Evolutionary conservation across 192 early-diverging fungal genomes (phyloP), one percentile per base, ranked within the genome.

Genomic region (Irineochytrium annulatum): DNA sequence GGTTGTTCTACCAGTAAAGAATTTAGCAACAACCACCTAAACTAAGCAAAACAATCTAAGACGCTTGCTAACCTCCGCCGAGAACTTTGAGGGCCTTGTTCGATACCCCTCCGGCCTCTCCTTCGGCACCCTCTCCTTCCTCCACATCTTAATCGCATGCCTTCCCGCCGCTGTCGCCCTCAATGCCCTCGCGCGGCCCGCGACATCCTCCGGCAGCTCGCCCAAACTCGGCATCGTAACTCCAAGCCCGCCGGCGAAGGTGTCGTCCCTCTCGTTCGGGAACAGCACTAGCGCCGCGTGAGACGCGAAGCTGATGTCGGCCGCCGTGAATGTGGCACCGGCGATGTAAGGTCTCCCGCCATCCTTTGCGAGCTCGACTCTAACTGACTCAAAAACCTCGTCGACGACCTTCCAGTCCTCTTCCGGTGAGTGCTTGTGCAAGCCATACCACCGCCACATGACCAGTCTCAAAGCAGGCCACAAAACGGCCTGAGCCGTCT

Each of bases 241-340:
- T 1, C 55, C 33, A 1, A 72, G 16, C 19, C 45, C 49, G 17
- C 34, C 16, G 0, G 45, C 59, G 19, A 54, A 60, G 14, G 43
- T 20, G 32, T 74, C 71, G 3, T 69, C 64, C 3, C 60, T 49
- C n/a, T 39, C 43, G 43, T 68, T 72, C 5, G 66, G 67, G 52
- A 72, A 75, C n/a, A 78, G 59, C 16, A 72, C 62, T 39, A 68
- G 60, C 30, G 57, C 44, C 6, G 65, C 58, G 55, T 75, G 72
- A 6, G 69, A 30, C 14, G 67, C 61, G 43, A 78, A 78, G 11
- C 54, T 22, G 33, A 78, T 71, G 59, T 78, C 77, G n/a, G 72
- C 77, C n/a, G 70, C 69, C 13, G 77, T 75, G 33, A 78, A 53
- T 31, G 52, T 53, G 19, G 32, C 14, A 5, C 59, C 70, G 48